Base-by-base conservation (phyloP, 179 eudicot genomes). In the Patellifolia procumbens region DNA sequence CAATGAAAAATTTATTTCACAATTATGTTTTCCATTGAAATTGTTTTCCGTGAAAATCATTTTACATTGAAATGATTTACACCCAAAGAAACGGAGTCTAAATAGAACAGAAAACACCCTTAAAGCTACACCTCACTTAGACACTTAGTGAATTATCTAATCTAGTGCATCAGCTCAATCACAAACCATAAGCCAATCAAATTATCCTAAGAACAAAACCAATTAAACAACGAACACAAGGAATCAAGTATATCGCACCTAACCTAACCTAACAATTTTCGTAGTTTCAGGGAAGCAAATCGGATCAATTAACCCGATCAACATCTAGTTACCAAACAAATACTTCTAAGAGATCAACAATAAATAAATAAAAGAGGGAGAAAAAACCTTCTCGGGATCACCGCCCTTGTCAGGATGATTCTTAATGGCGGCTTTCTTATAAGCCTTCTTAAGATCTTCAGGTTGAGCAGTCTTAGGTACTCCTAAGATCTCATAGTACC, bases 391-490 rank as follows among this genome's bases (percentile, higher is more conserved):
- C 52, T 83, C 88, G 56, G 86, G 88, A 74, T 85, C 88, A 35
- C 88, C 88, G 26, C 86, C 86, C 72, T 85, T 83, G 70, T 83
- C 88, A 68, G 84, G 86, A 60, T 85, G 88, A 78, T 85, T 83
- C 64, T 85, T 85, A 42, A 85, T 85, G 24, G 88, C 88, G 51
- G 88, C 88, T 75, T 82, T 85, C 67, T 72, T 85, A 42, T 85
- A 85, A 31, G 87, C 87, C 53, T 82, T 85, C 76, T 85, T 85
- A 48, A 85, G 74, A 77, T 85, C 87, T 11, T 85, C 88, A 65
- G 80, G 88, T 1, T 82, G 49, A 7, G 88, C 82, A 43, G 31
- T 75, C 76, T 82, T 75, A 0, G 88, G 77, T 0, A 85, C 88
- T 2, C 84, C 88, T 11, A 85, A 71, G 4, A 80, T 37, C 26